These are phyloP conservation scores for Ceratocystis eucalypticola DNA, from an alignment of 2,329 filamentous ascomycete species.

Conservation along the genomic window DNA sequence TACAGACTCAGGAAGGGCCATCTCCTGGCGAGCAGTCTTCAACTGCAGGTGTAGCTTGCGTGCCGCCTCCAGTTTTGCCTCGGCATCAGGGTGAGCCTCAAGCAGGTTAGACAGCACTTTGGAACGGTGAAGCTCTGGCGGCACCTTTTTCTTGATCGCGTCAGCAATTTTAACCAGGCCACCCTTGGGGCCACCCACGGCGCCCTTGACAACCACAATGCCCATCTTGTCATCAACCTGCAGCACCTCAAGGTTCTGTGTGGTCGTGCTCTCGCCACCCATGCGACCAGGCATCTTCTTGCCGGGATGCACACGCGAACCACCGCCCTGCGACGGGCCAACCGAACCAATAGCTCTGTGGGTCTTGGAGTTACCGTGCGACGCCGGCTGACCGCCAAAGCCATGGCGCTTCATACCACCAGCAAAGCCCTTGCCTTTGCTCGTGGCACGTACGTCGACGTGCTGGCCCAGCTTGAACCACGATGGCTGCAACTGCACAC, in stretches of 20 bases:
- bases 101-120: constrained; percentile 12
- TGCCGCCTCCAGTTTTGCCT: constrained; percentile 35
- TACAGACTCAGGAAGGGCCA: constrained; percentile 24
- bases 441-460: constrained; percentile 69
- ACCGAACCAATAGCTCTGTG: constrained; percentile 85
- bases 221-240: constrained; percentile 79
- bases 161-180: constrained; percentile 77
- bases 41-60: constrained; percentile 39
- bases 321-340: constrained; percentile 80
- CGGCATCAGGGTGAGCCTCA: constrained; percentile 36
- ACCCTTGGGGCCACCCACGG: constrained; percentile 78
- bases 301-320: constrained; percentile 81
- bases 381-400: constrained; percentile 75
- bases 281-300: constrained; percentile 98
- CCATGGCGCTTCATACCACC: constrained; percentile 97
- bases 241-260: constrained; percentile 82
- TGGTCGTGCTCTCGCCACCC: constrained; percentile 76
- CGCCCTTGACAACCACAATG: constrained; percentile 74
- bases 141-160: constrained; percentile 66
- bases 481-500: constrained; percentile 62
- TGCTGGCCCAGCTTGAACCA: constrained; percentile 88
- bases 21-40: constrained; percentile 34
- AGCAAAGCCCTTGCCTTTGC: constrained; percentile 81
- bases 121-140: constrained; percentile 31
- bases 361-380: constrained; percentile 88